phyloP scores from a whole-genome alignment of 2,329 filamentous ascomycete genomes.

The Fusarium newnesense region DNA sequence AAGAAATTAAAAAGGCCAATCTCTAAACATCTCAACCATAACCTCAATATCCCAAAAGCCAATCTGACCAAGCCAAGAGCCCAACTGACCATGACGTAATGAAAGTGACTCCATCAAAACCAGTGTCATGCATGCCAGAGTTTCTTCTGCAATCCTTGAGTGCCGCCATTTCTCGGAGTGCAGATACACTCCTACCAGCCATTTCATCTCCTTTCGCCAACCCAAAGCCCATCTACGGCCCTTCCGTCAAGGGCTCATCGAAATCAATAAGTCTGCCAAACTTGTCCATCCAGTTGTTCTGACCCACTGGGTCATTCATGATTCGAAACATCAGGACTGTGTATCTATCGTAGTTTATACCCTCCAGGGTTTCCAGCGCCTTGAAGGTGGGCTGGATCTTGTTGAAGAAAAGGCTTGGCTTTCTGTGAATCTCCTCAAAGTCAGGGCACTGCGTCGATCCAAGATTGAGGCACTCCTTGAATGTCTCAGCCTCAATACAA shows the following conservation, averaged over 20 bases:
- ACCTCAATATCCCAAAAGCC: not conserved
- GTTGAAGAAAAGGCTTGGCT: not conserved
- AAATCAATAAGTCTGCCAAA: not conserved
- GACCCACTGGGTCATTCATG: not conserved
- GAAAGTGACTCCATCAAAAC: no score
- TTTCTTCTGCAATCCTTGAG: rapidly evolving
- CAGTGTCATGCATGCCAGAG: rapidly evolving
- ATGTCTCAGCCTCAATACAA: not conserved
- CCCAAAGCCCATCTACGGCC: no score
- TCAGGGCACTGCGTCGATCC: not conserved
- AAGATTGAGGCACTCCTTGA: not conserved
- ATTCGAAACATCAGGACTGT: not conserved
- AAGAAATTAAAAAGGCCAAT: no score
- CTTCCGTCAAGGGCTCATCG: not conserved
- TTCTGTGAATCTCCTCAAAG: not conserved
- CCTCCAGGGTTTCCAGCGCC: not conserved
- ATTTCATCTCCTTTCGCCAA: no score
- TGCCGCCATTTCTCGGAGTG: no score
- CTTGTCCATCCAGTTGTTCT: not conserved
- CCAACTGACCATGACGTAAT: not conserved
- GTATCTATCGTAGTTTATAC: not conserved
- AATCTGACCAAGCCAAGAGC: not conserved
- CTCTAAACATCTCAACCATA: rapidly evolving
- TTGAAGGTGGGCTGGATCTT: not conserved
- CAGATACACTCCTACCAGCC: no score